Base-by-base conservation (phyloP, 176 grass and related monocot genomes). In the Coix lacrymajobi region DNA sequence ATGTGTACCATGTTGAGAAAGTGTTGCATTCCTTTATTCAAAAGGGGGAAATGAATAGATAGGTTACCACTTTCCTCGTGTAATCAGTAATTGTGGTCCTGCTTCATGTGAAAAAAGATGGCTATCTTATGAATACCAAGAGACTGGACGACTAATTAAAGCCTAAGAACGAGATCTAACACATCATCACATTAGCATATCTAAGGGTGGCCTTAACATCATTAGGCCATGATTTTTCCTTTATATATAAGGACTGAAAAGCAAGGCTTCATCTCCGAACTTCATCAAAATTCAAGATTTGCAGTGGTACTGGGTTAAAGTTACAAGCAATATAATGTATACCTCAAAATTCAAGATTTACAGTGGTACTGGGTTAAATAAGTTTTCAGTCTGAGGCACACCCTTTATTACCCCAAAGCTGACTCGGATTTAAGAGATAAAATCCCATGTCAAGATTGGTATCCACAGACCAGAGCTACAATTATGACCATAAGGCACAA, bases 1-100 rank as follows among this genome's bases (percentile, higher is more conserved):
- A 45, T 78, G 54, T 46, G 64, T 58, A 72, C 34, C 73, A 85
- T 86, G 43, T 84, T 66, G 62, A 56, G 28, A 67, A 81, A 82
- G 64, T 22, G 28, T 4, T 37, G 16, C 15, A 58, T 33, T 39
- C 11, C 36, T 71, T 71, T 72, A 51, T 64, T 72, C 15, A 48
- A 31, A 63, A 51, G 4, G 33, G 38, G 66, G 30, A n/a, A 24
- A 49, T 49, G 52, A 62, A 32, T 2, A 44, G 25, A 77, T 31
- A 37, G 66, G 51, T 39, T 32, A 58, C 66, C 54, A 31, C 33
- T 48, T 56, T 66, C 39, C 52, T 36, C 76, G 51, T 29, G 65
- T 69, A 44, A 71, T 70, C 17, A 48, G 12, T 82, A 44, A 33
- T 24, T 2, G 64, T 69, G 64, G 62, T 45, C 41, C 41, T 15